phyloP scores from a whole-genome alignment of 225 moss, liverwort and hornwort genomes.

The Sphagnum contortum region DNA sequence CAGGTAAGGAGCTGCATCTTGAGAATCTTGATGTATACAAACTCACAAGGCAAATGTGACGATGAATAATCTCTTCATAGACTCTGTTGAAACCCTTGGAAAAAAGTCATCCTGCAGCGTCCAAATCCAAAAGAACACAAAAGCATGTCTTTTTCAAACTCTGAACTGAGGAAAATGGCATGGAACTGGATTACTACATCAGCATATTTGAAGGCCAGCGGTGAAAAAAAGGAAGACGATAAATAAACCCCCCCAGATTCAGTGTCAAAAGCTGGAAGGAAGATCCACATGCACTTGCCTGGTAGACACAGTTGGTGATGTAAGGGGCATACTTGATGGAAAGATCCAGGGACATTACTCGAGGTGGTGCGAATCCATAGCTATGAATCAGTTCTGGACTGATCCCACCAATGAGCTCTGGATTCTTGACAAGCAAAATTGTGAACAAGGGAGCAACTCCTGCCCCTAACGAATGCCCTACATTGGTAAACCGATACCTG shows the following conservation, averaged over 20 bases:
- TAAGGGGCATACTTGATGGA: slow-evolving; percentile 36
- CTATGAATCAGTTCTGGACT: slow-evolving; percentile 28
- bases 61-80: slow-evolving; percentile 47
- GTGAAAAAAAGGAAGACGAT: no score
- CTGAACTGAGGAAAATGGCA: not conserved
- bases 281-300: slow-evolving; percentile 25
- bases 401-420: slow-evolving; percentile 50
- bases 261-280: slow-evolving; percentile 1
- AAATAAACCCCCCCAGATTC: not conserved
- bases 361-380: slow-evolving; percentile 51
- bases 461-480: slow-evolving; percentile 74
- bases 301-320: slow-evolving; percentile 52
- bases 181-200: no score
- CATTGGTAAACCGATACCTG: slow-evolving; percentile 56
- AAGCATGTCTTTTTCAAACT: not conserved
- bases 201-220: no score
- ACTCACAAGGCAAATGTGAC: slow-evolving; percentile 38
- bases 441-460: slow-evolving; percentile 53
- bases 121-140: not conserved
- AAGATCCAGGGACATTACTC: slow-evolving; percentile 52
- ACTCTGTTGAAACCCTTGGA: slow-evolving; percentile 55
- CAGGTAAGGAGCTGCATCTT: no score
- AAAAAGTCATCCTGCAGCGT: slow-evolving; percentile 61
- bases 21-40: not conserved
- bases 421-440: slow-evolving; percentile 31